phyloP scores from a whole-genome alignment of 2,329 filamentous ascomycete species.

The Trichoderma gracile region DNA sequence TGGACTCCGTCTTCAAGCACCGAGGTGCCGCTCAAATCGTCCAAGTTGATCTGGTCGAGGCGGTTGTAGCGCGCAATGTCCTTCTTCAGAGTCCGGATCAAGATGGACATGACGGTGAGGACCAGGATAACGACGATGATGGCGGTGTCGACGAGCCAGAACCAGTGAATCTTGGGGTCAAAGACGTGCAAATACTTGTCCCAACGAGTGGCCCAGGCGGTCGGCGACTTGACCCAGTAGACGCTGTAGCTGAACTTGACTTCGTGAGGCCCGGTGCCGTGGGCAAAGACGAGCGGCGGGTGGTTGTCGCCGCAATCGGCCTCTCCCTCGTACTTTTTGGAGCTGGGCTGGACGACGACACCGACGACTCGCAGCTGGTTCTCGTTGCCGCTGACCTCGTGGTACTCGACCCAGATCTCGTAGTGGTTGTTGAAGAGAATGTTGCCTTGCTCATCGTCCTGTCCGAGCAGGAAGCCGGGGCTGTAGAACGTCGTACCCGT shows the following conservation, averaged over 20 bases:
- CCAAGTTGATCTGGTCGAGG: constrained; percentile 84
- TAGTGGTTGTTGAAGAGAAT: constrained; percentile 87
- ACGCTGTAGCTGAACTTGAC: constrained; percentile 93
- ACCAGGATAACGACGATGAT: constrained; percentile 92
- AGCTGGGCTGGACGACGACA: constrained; percentile 82
- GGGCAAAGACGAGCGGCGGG: constrained; percentile 63
- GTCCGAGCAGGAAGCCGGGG: constrained; percentile 82
- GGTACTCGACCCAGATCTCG: constrained; percentile 90
- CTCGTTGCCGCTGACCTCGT: constrained; percentile 67
- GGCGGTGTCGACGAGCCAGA: constrained; percentile 93
- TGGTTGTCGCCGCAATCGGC: constrained; percentile 64
- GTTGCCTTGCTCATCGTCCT: constrained; percentile 54
- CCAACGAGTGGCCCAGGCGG: constrained; percentile 95
- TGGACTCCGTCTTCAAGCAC: constrained; percentile 88
- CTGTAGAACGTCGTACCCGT: constrained; percentile 82
- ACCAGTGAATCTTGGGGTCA: constrained; percentile 98
- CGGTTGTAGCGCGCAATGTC: constrained; percentile 97
- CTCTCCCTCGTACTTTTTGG: constrained; percentile 59
- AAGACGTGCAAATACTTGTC: constrained; percentile 98
- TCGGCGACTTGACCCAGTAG: constrained; percentile 79
- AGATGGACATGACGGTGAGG: constrained; percentile 87
- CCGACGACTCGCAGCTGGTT: constrained; percentile 86
- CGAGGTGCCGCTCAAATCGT: constrained; percentile 80
- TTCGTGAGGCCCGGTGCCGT: constrained; percentile 52
- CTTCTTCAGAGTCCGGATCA: constrained; percentile 84